phyloP scores from a whole-genome alignment of 1,284 basidiomycete species.

The Athelia psychrophila region DNA sequence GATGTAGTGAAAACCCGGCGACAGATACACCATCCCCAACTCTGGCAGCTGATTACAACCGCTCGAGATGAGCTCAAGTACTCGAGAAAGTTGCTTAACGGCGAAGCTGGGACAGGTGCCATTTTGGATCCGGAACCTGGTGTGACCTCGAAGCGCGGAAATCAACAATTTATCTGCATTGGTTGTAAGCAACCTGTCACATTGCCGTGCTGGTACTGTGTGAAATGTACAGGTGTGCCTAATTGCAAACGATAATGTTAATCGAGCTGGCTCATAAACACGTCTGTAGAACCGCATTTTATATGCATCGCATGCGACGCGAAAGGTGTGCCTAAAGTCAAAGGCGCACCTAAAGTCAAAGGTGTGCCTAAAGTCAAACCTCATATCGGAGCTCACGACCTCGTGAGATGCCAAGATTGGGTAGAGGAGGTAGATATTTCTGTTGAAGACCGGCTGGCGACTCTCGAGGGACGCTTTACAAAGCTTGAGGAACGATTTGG shows the following conservation, averaged over 20 bases:
- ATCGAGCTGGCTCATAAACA: conserved; percentile 14
- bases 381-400: conserved; percentile 14
- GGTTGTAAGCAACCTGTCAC: too few relatives aligned
- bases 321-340: conserved; percentile 8
- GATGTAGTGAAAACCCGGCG: conserved; percentile 26
- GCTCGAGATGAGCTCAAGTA: too few relatives aligned
- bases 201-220: too few relatives aligned
- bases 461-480: conserved; percentile 11
- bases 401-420: conserved; percentile 16
- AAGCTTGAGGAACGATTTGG: conserved; percentile 1
- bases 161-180: too few relatives aligned
- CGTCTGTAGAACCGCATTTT: conserved; percentile 19
- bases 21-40: conserved; percentile 19
- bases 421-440: conserved; percentile 14
- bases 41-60: conserved; percentile 6
- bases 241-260: neutral
- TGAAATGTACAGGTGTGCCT: too few relatives aligned
- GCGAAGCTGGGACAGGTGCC: too few relatives aligned
- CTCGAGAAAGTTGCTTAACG: too few relatives aligned
- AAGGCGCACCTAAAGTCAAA: conserved; percentile 14
- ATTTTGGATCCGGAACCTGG: too few relatives aligned
- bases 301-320: conserved; percentile 23
- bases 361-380: conserved; percentile 5
- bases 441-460: conserved; percentile 17
- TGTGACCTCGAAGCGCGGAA: too few relatives aligned